Conservation (phyloP, 2,329 filamentous ascomycete species). For the Immersiporthe knoxdaviesiana region DNA sequence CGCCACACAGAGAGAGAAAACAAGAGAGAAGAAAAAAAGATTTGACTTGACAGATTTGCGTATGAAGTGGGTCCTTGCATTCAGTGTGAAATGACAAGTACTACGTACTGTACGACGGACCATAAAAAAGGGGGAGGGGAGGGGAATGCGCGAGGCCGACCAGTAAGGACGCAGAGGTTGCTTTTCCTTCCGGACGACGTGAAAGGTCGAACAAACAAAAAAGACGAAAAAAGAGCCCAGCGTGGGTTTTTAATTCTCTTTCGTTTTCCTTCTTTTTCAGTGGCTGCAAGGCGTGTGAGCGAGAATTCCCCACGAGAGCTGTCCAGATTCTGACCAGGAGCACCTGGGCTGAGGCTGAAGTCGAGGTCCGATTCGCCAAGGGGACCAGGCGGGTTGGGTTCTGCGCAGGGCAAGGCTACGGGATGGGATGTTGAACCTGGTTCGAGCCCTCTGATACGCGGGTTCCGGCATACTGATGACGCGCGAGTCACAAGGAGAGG, state of each 20-base stretch:
- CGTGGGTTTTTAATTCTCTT: background rate
- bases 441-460: background rate
- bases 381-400: background rate
- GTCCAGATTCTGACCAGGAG: background rate
- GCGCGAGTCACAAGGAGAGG: background rate
- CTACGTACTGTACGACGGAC: background rate
- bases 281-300: slow-evolving; percentile 13
- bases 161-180: slow-evolving; percentile 4
- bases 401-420: background rate
- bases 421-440: slow-evolving; percentile 1
- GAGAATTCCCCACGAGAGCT: background rate
- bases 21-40: background rate
- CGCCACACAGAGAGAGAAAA: background rate
- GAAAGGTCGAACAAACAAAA: slow-evolving; percentile 10
- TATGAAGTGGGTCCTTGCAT: slow-evolving; percentile 10
- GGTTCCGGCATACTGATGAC: background rate
- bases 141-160: background rate
- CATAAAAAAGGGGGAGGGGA: background rate
- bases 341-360: background rate
- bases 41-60: background rate
- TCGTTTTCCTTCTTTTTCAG: no score
- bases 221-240: background rate
- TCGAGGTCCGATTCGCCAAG: background rate
- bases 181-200: background rate
- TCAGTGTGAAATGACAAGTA: slow-evolving; percentile 12